Percentiles rank a stretch among this genome's conserved stretches.
These are phyloP conservation scores for Aspergillaceae sp. DNA, from an alignment of 2,329 filamentous ascomycete genomes.

Conservation along the genomic window DNA sequence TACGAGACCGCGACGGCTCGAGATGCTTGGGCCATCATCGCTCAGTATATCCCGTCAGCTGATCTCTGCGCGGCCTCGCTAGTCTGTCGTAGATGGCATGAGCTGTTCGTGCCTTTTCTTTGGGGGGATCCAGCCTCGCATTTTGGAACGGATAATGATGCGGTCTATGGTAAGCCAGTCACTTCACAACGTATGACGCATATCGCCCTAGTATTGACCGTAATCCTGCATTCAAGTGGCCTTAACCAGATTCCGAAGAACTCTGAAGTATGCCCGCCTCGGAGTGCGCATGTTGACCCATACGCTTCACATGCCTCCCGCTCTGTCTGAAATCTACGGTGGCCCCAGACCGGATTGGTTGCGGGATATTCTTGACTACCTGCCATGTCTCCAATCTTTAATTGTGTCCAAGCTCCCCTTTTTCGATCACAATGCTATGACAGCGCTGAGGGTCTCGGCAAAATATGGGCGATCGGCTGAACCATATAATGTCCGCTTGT, in stretches of 20 bases:
- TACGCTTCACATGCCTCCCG: constrained; percentile 53
- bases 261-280: constrained; percentile 45
- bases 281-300: constrained; percentile 50
- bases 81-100: constrained; percentile 51
- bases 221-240: constrained; percentile 36
- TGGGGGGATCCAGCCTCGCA: constrained; percentile 57
- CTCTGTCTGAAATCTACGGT: constrained; percentile 53
- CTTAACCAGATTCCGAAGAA: constrained; percentile 51
- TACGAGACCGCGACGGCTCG: constrained; percentile 49
- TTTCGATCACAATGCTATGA: constrained; percentile 52
- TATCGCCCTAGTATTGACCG: no score
- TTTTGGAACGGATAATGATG: constrained; percentile 53
- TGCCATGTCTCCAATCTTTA: constrained; percentile 52
- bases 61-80: constrained; percentile 49
- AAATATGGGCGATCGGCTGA: constrained; percentile 2
- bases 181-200: no score
- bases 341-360: constrained; percentile 53
- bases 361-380: constrained; percentile 48
- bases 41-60: constrained; percentile 47
- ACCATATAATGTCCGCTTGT: constrained; percentile 43
- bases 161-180: constrained; percentile 42
- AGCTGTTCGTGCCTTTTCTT: constrained; percentile 50
- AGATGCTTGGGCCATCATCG: constrained; percentile 49
- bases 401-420: constrained; percentile 52
- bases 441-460: constrained; percentile 36